Conservation (phyloP, 192 early-diverging fungal genomes). For the Coemansia sp. region DNA sequence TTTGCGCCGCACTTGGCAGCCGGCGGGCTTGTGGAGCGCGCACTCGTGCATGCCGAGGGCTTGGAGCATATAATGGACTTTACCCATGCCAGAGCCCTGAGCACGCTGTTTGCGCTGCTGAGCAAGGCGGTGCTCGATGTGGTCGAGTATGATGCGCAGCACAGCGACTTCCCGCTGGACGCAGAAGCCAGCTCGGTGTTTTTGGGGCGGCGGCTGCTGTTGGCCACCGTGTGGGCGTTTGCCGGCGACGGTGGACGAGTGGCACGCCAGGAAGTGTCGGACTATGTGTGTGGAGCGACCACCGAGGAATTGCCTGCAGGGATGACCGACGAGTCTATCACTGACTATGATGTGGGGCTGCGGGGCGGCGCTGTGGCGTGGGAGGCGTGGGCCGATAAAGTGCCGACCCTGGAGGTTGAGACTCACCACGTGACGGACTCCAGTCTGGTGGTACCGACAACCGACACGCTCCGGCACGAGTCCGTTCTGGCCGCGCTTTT, state of each 20-base stretch:
- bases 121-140: conserved; percentile 82
- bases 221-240: conserved; percentile 92
- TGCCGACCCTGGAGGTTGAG: conserved; percentile 94
- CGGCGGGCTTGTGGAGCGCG: conserved; percentile 72
- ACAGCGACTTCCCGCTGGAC: conserved; percentile 92
- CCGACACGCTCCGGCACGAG: conserved; percentile 98
- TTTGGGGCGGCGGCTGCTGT: conserved; percentile 76
- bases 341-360: conserved; percentile 89
- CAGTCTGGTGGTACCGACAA: conserved; percentile 95
- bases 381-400: conserved; percentile 84
- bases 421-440: conserved; percentile 85
- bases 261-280: conserved; percentile 68
- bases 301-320: conserved; percentile 71
- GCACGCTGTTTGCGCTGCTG: conserved; percentile 86
- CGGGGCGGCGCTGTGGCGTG: conserved; percentile 71
- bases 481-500: conserved; percentile 93
- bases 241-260: conserved; percentile 82
- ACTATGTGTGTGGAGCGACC: conserved; percentile 72
- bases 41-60: conserved; percentile 63
- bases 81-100: conserved; percentile 76
- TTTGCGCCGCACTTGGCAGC: conserved; percentile 67
- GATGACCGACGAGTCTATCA: conserved; percentile 55
- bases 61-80: conserved; percentile 99
- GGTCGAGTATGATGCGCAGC: conserved; percentile 86
- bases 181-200: conserved; percentile 74